These are phyloP conservation scores for Bullera alba DNA, from an alignment of 768 basidiomycete species.

Conservation along the genomic window DNA sequence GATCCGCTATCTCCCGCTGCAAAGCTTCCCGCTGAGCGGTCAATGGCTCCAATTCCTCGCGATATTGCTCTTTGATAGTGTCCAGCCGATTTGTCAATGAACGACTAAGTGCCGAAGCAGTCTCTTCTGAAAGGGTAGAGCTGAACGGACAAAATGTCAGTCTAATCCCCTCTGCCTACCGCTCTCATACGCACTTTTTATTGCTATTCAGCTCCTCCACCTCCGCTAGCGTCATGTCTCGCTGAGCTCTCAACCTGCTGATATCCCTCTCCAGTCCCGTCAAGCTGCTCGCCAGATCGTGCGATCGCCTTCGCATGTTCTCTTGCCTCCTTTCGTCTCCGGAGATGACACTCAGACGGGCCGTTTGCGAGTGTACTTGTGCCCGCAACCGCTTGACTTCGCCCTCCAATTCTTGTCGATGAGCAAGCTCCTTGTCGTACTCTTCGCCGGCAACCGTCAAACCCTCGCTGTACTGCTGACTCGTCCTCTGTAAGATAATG, in stretches of 20 bases:
- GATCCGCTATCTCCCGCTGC: constrained; percentile 72
- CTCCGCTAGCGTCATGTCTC: constrained; percentile 87
- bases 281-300: constrained; percentile 69
- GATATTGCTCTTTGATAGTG: constrained; percentile 76
- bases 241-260: constrained; percentile 76
- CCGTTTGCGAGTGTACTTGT: constrained; percentile 81
- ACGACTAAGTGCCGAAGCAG: constrained; percentile 49
- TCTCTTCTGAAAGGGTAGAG: constrained; percentile 10
- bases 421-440: constrained; percentile 83
- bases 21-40: constrained; percentile 73
- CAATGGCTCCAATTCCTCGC: constrained; percentile 75
- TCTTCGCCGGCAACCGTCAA: constrained; percentile 87
- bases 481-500: constrained; percentile 60
- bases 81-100: constrained; percentile 80
- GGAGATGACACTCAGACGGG: constrained; percentile 72
- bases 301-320: constrained; percentile 66
- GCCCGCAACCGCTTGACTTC: constrained; percentile 80
- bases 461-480: constrained; percentile 86
- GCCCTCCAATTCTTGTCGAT: constrained; percentile 81
- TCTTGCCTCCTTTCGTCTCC: constrained; percentile 70
- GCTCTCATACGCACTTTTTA: constrained; percentile 56
- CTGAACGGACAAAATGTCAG: constrained; percentile 7
- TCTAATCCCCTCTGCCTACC: not conserved
- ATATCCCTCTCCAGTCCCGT: constrained; percentile 75
- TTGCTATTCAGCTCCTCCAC: constrained; percentile 77